Evolutionary conservation across 805 yeast genomes (phyloP).

Genomic region (Deakozyma indianensis): DNA sequence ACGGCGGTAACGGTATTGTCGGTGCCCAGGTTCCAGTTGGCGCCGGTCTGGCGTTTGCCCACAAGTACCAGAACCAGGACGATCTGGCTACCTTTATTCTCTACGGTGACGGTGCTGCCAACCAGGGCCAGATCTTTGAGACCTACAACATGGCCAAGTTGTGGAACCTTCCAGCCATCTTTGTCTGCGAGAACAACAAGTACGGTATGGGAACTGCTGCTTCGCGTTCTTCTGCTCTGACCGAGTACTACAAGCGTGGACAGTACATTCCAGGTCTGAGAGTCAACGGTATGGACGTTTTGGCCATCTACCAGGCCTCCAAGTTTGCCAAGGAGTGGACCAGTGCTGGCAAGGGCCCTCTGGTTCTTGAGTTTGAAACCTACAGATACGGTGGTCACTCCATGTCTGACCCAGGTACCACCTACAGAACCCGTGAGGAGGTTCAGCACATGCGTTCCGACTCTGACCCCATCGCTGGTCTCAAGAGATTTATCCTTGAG

Average conservation of each 20-base stretch:
- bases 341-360: conserved; percentile 85
- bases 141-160: conserved; percentile 97
- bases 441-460: conserved; percentile 98
- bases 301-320: conserved; percentile 91
- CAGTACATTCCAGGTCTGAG: conserved; percentile 98
- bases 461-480: conserved; percentile 95
- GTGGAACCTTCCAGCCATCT: conserved; percentile 90
- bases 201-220: conserved; percentile 99
- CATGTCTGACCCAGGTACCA: conserved; percentile 99
- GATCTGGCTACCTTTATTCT: conserved; percentile 61
- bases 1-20: conserved; percentile 99
- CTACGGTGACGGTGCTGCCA: conserved; percentile 99
- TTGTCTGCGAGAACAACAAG: conserved; percentile 97
- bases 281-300: conserved; percentile 96
- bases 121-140: conserved; percentile 99
- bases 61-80: conserved; percentile 74
- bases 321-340: conserved; percentile 96
- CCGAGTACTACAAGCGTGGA: conserved; percentile 97
- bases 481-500: conserved; percentile 75
- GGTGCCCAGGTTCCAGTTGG: conserved; percentile 99
- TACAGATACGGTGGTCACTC: conserved; percentile 99
- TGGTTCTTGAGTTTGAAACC: conserved; percentile 93
- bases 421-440: conserved; percentile 99
- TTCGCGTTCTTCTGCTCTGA: conserved; percentile 88
- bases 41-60: conserved; percentile 97